Percentiles rank a stretch among this genome's conserved stretches.
phyloP scores from a whole-genome alignment of 495 filamentous ascomycete genomes.

The Penicillium waksmanii region DNA sequence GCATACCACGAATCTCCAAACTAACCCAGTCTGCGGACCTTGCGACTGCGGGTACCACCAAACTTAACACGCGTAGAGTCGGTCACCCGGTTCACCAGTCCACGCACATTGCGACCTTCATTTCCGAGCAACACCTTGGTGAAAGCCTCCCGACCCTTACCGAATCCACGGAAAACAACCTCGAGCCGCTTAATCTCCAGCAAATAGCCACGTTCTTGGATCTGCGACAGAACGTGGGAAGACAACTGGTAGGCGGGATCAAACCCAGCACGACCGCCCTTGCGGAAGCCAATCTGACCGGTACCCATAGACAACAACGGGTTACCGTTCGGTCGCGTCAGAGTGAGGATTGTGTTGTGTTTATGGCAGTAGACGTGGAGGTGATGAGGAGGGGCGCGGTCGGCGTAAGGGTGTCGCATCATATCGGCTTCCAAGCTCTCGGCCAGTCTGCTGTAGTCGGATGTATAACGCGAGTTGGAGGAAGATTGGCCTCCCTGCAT shows the following conservation, averaged over 20 bases:
- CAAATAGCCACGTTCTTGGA: conserved; percentile 75
- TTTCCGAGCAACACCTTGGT: conserved; percentile 84
- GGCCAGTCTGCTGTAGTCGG: conserved; percentile 38
- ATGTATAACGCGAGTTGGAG: conserved; percentile 22
- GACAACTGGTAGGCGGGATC: conserved; percentile 94
- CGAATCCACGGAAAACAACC: conserved; percentile 81
- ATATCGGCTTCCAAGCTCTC: conserved; percentile 44
- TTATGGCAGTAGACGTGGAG: conserved; percentile 84
- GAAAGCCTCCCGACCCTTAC: conserved; percentile 81
- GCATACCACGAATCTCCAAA: not conserved
- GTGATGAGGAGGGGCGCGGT: conserved; percentile 64
- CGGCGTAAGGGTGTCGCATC: conserved; percentile 42
- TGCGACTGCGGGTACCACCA: conserved; percentile 86
- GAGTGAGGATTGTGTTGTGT: conserved; percentile 92
- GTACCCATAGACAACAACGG: conserved; percentile 73
- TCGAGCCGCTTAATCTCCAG: conserved; percentile 62
- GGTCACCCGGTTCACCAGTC: conserved; percentile 71
- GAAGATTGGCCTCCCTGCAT: conserved; percentile 31
- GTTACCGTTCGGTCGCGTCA: conserved; percentile 78
- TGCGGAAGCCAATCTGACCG: conserved; percentile 86
- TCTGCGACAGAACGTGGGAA: conserved; percentile 73
- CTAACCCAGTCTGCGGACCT: conserved; percentile 79
- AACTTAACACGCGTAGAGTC: conserved; percentile 92
- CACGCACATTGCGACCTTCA: conserved; percentile 75
- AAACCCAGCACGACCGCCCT: conserved; percentile 74